A percentile compares a stretch with the other conserved stretches of the same genome.
These are phyloP conservation scores for Pythium angustatum DNA, from an alignment of 352 stramenopile genomes.

Conservation along the genomic window DNA sequence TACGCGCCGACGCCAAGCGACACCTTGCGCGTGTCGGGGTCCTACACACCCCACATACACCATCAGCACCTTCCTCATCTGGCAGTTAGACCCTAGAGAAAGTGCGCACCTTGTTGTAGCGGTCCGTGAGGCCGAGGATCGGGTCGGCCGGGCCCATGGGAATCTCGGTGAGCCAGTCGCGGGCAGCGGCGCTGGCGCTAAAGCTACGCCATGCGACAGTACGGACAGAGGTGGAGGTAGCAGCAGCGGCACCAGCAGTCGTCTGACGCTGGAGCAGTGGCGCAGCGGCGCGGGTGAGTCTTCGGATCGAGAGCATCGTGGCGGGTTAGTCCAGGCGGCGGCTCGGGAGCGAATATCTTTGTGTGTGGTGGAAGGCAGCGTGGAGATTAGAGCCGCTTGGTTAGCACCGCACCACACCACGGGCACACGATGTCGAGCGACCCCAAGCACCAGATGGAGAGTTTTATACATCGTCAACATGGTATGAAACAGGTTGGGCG, in stretches of 20 bases:
- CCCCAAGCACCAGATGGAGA: neutral
- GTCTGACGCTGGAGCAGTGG: too few species aligned
- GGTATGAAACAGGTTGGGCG: too few species aligned
- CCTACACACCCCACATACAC: conserved; percentile 40
- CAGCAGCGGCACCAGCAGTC: conserved; percentile 24
- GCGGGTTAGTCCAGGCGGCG: neutral
- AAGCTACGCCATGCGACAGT: conserved; percentile 42
- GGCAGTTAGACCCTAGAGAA: neutral
- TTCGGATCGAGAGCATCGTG: conserved; percentile 24
- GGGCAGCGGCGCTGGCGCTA: conserved; percentile 41
- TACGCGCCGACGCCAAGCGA: conserved; percentile 99
- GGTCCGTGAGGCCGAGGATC: conserved; percentile 95
- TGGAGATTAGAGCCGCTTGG: neutral
- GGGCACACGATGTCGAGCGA: neutral
- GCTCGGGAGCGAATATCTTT: conserved; percentile 7
- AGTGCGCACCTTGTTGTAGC: conserved; percentile 83
- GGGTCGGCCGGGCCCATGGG: conserved; percentile 95
- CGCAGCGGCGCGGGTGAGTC: conserved; percentile 22
- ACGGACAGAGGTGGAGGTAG: conserved; percentile 17
- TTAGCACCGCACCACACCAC: conserved; percentile 9
- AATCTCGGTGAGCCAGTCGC: conserved; percentile 74
- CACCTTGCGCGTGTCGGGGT: conserved; percentile 94
- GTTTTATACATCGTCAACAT: neutral
- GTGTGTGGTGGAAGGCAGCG: neutral
- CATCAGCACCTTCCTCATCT: neutral